These are phyloP conservation scores for Paraphysoderma sedebokerense DNA, from an alignment of 371 early-diverging fungal species.

Conservation along the genomic window DNA sequence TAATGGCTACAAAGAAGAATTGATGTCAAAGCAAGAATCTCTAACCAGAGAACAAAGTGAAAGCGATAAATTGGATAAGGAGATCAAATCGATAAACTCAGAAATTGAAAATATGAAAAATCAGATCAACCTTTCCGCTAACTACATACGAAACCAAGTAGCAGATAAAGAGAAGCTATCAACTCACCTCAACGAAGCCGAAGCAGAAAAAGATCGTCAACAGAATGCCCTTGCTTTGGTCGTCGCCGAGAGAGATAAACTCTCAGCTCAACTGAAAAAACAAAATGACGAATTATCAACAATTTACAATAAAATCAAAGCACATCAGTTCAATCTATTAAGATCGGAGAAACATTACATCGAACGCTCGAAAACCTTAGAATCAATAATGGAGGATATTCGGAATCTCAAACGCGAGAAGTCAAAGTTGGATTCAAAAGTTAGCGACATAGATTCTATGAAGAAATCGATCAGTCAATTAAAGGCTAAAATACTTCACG, in stretches of 20 bases:
- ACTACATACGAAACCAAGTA: slow-evolving; percentile 18
- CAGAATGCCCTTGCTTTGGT: slow-evolving; percentile 25
- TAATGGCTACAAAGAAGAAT: slow-evolving; percentile 20
- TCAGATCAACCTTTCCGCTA: slow-evolving; percentile 19
- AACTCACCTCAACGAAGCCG: slow-evolving; percentile 22
- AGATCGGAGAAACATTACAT: slow-evolving; percentile 2
- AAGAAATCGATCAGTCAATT: slow-evolving; percentile 10
- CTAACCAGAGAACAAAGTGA: slow-evolving; percentile 25
- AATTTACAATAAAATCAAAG: slow-evolving; percentile 18
- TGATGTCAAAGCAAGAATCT: slow-evolving; percentile 9
- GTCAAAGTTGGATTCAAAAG: slow-evolving; percentile 13
- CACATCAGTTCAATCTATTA: slow-evolving; percentile 12
- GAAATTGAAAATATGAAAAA: slow-evolving; percentile 22
- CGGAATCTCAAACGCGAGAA: slow-evolving; percentile 15
- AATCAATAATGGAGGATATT: slow-evolving; percentile 13
- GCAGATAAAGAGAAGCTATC: slow-evolving; percentile 27
- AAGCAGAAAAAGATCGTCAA: slow-evolving; percentile 20
- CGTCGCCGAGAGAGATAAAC: slow-evolving; percentile 22
- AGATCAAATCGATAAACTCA: slow-evolving; percentile 19
- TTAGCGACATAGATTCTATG: slow-evolving; percentile 12
- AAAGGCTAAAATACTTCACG: slow-evolving; percentile 13
- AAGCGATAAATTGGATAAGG: slow-evolving; percentile 25
- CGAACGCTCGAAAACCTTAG: slow-evolving; percentile 13
- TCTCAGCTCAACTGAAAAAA: slow-evolving; percentile 12
- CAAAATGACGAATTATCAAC: slow-evolving; percentile 14